Evolutionary conservation across 352 stramenopile genomes (phyloP).

Genomic region (Phytopythium vexans): DNA sequence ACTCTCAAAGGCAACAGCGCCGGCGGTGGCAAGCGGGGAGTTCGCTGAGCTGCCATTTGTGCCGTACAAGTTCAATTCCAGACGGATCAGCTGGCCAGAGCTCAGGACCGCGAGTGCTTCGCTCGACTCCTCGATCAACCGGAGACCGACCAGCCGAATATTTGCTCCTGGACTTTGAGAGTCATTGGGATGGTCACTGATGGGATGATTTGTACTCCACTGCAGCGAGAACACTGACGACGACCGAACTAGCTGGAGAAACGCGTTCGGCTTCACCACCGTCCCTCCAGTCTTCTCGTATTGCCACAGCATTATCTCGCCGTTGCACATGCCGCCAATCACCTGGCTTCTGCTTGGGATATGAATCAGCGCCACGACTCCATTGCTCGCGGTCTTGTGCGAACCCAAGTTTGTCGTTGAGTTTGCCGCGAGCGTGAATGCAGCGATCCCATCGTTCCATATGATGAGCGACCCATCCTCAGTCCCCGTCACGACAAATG

Average conservation of each 20-base stretch:
- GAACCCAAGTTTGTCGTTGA: neutral
- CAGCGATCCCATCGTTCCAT: slow-evolving; percentile 54
- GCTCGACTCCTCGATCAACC: slow-evolving; percentile 19
- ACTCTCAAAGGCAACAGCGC: slow-evolving; percentile 17
- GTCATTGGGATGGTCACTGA: no score
- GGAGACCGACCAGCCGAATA: slow-evolving; percentile 3
- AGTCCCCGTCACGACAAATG: slow-evolving; percentile 56
- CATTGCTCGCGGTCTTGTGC: slow-evolving; percentile 1
- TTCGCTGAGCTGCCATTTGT: neutral
- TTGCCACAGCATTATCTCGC: slow-evolving; percentile 31
- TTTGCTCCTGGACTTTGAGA: neutral
- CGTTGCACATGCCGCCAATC: slow-evolving; percentile 33
- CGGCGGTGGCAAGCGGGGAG: neutral
- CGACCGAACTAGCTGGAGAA: slow-evolving; percentile 25
- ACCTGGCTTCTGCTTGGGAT: slow-evolving; percentile 34
- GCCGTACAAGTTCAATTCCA: slow-evolving; percentile 19
- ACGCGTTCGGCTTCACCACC: slow-evolving; percentile 19
- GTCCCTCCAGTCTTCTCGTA: slow-evolving; percentile 7
- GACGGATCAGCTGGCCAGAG: slow-evolving; percentile 20
- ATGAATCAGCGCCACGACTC: slow-evolving; percentile 35
- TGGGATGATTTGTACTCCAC: slow-evolving; percentile 3
- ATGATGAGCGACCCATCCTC: slow-evolving; percentile 44
- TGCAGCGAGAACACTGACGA: slow-evolving; percentile 11
- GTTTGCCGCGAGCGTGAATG: slow-evolving; percentile 28
- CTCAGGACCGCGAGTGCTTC: slow-evolving; percentile 18